These are phyloP conservation scores for Plasmodium malariae DNA, from an alignment of 169 alveolate species.

Conservation along the genomic window DNA sequence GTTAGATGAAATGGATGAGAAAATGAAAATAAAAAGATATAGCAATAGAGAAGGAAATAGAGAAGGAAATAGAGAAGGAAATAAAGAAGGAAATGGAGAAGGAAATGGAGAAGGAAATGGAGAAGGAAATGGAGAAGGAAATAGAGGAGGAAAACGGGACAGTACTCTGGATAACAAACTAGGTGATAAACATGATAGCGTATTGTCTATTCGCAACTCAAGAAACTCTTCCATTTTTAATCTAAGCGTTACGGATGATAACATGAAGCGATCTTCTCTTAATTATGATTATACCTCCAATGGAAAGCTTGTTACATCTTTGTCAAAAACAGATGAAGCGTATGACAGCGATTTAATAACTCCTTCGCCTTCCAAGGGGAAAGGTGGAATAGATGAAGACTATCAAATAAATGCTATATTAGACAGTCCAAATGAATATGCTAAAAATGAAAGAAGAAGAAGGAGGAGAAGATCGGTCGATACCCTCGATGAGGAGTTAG, in stretches of 20 bases:
- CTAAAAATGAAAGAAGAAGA: neutral
- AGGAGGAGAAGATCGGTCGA: constrained; percentile 26
- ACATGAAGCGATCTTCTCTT: constrained; percentile 5
- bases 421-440: neutral
- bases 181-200: constrained; percentile 18
- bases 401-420: neutral
- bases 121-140: too few relatives aligned
- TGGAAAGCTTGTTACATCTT: constrained; percentile 17
- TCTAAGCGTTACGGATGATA: constrained; percentile 54
- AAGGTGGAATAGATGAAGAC: neutral
- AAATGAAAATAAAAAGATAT: constrained; percentile 23
- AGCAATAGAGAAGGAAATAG: too few relatives aligned
- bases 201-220: neutral
- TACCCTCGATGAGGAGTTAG: constrained; percentile 17
- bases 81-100: too few relatives aligned
- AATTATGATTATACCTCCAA: constrained; percentile 11
- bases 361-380: constrained; percentile 62
- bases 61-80: too few relatives aligned
- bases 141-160: too few relatives aligned
- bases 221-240: constrained; percentile 50
- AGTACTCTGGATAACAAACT: constrained; percentile 9
- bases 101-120: too few relatives aligned
- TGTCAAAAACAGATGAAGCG: constrained; percentile 20
- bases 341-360: constrained; percentile 66
- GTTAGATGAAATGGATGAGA: neutral